These are phyloP conservation scores for Plasmodium vivax DNA, from an alignment of 169 alveolate species.

Conservation along the genomic window DNA sequence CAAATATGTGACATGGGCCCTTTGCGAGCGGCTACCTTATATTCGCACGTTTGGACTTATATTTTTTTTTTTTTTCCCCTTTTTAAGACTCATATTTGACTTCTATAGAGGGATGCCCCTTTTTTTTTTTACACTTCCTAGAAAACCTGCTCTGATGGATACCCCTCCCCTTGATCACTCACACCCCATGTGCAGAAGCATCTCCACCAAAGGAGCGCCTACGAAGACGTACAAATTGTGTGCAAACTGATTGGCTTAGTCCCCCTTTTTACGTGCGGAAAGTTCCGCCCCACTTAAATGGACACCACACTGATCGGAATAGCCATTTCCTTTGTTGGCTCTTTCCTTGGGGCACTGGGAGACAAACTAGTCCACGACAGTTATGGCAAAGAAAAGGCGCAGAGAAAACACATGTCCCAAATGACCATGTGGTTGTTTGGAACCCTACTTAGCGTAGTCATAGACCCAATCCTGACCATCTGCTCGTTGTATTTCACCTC, in stretches of 20 bases:
- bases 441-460: constrained; percentile 29
- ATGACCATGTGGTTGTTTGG: constrained; percentile 30
- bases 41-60: neutral
- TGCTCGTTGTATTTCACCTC: constrained; percentile 57
- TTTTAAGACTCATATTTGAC: neutral
- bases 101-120: neutral
- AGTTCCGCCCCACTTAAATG: neutral
- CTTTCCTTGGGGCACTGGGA: constrained; percentile 61
- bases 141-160: neutral
- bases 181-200: neutral
- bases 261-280: neutral
- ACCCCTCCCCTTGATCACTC: neutral
- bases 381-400: constrained; percentile 5
- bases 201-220: neutral
- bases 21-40: neutral
- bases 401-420: neutral
- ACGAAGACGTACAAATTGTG: neutral
- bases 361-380: constrained; percentile 66
- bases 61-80: neutral
- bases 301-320: constrained; percentile 29
- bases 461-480: constrained; percentile 28
- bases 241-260: neutral
- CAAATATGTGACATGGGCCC: neutral
- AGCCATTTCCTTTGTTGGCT: constrained; percentile 29
- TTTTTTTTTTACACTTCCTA: neutral